These are phyloP conservation scores for Beauveria australis DNA, from an alignment of 2,329 filamentous ascomycete genomes.

Conservation along the genomic window DNA sequence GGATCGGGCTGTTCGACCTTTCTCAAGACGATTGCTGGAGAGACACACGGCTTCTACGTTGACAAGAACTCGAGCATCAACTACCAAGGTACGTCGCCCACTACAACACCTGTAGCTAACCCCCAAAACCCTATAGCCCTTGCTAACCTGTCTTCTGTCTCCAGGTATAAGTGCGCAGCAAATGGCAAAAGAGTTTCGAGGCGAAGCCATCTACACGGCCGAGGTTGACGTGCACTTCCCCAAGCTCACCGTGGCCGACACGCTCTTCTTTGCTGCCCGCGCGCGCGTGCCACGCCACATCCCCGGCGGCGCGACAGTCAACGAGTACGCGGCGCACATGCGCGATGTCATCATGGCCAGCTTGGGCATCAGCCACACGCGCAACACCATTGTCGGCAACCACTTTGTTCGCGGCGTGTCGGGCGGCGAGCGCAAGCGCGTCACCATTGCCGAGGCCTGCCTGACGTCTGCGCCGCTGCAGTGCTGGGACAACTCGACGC, in stretches of 20 bases:
- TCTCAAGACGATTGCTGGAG: slow-evolving; percentile 43
- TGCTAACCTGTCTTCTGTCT: too few relatives aligned
- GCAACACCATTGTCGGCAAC: slow-evolving; percentile 44
- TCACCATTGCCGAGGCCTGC: slow-evolving; percentile 21
- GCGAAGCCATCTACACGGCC: slow-evolving; percentile 40
- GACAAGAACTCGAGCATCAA: slow-evolving; percentile 47
- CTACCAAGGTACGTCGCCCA: too few relatives aligned
- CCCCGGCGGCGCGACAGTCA: slow-evolving; percentile 22
- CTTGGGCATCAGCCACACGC: slow-evolving; percentile 44
- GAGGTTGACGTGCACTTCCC: slow-evolving; percentile 58
- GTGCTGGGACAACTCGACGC: slow-evolving; percentile 38
- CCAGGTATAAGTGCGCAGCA: too few relatives aligned
- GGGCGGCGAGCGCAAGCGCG: slow-evolving; percentile 39
- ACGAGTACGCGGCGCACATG: slow-evolving; percentile 20
- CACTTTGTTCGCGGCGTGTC: slow-evolving; percentile 44
- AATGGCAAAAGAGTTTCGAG: too few relatives aligned
- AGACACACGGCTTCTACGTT: slow-evolving; percentile 54
- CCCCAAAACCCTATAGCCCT: too few relatives aligned
- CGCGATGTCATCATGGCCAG: slow-evolving; percentile 45
- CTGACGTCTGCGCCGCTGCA: slow-evolving; percentile 18
- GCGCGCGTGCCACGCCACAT: slow-evolving; percentile 38
- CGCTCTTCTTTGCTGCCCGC: slow-evolving; percentile 36
- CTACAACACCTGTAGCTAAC: too few relatives aligned
- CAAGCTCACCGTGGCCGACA: slow-evolving; percentile 50
- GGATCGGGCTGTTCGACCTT: slow-evolving; percentile 53